phyloP scores from a whole-genome alignment of 208 protist species.

The Leishmania tropica region DNA sequence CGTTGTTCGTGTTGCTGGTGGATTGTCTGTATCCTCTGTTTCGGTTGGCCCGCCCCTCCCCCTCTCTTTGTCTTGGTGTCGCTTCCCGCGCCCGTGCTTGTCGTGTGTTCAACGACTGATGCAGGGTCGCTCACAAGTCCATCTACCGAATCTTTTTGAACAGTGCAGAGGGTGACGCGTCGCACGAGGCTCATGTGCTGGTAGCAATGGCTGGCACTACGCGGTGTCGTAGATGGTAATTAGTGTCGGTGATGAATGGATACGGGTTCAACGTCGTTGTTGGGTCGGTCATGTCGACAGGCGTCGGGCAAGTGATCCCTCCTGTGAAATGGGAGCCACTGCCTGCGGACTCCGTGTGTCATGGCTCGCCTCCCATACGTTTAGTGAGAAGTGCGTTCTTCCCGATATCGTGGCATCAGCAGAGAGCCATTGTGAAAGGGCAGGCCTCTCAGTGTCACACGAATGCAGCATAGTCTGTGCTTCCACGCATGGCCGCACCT shows the following conservation, averaged over 20 bases:
- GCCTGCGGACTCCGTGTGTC: background rate
- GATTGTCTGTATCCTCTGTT: background rate
- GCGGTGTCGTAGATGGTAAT: background rate
- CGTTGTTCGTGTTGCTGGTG: background rate
- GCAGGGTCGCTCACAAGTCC: background rate
- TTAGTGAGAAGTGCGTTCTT: background rate
- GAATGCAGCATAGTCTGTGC: background rate
- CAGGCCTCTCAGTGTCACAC: background rate
- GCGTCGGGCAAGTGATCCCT: background rate
- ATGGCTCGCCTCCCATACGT: background rate
- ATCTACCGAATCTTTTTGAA: background rate
- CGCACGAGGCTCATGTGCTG: background rate
- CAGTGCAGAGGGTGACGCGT: background rate
- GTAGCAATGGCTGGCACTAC: background rate
- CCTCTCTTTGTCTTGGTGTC: background rate
- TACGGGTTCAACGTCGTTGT: background rate
- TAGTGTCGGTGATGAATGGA: background rate
- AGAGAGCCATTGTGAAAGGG: background rate
- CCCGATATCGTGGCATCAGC: background rate
- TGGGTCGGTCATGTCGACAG: background rate
- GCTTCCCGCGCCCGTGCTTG: background rate
- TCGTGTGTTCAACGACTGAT: background rate
- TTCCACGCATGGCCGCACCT: background rate
- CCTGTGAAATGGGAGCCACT: background rate
- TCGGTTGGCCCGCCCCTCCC: too few species aligned